A percentile compares a stretch with the other conserved stretches of the same genome.
Evolutionary conservation across 257 asterid species (phyloP).

Genomic region (Anisodus tanguticus): DNA sequence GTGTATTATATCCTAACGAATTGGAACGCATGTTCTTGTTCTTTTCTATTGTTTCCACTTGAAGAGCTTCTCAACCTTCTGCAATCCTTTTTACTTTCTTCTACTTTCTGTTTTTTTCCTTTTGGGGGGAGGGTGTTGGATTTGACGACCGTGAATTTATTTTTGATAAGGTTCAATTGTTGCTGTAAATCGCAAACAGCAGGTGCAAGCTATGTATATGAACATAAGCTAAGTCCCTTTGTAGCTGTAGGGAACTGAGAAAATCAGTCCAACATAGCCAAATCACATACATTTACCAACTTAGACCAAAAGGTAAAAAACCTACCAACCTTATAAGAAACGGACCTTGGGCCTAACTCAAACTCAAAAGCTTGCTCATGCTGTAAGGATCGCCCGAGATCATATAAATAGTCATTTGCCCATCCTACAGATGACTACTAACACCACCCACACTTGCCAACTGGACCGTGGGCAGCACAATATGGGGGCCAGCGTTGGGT

Average conservation of each 20-base stretch:
- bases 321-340: too few relatives aligned
- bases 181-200: not conserved
- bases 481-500: not conserved
- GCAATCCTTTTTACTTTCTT: not conserved
- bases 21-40: not conserved
- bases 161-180: not conserved
- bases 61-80: not conserved
- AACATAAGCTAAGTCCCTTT: not conserved
- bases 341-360: not conserved
- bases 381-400: not conserved
- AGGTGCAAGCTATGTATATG: not conserved
- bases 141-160: not conserved
- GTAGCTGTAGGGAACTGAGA: not conserved
- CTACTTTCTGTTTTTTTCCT: not conserved
- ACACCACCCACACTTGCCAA: not conserved
- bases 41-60: constrained; percentile 7
- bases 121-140: not conserved
- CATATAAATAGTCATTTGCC: not conserved
- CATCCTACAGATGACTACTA: constrained; percentile 1
- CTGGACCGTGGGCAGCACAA: not conserved
- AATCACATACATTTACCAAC: not conserved
- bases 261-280: not conserved
- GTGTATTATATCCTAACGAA: not conserved
- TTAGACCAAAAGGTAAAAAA: not conserved
- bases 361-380: not conserved